These are phyloP conservation scores for Penicillium capsulatum DNA, from an alignment of 2,329 filamentous ascomycete species.

Conservation along the genomic window DNA sequence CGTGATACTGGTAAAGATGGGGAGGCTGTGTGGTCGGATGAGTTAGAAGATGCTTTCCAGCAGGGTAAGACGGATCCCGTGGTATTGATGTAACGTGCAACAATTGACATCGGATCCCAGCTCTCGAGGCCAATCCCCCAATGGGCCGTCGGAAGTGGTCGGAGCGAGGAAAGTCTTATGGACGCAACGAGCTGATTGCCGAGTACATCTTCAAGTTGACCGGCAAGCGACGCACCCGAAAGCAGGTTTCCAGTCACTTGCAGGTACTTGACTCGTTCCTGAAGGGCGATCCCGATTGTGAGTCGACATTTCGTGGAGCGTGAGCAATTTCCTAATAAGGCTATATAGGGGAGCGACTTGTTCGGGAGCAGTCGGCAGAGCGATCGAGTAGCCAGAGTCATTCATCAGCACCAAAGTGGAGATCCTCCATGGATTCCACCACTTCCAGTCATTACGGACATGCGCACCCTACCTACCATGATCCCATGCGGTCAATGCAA, in stretches of 20 bases:
- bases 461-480: conserved; percentile 27
- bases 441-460: conserved; percentile 30
- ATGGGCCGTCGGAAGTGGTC: conserved; percentile 56
- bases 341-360: conserved; percentile 36
- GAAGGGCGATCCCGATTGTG: conserved; percentile 51
- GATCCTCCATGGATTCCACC: conserved; percentile 31
- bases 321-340: conserved; percentile 1
- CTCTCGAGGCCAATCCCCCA: conserved; percentile 53
- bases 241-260: conserved; percentile 62
- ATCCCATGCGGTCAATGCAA: conserved; percentile 31
- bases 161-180: conserved; percentile 51
- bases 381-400: conserved; percentile 33
- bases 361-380: conserved; percentile 34
- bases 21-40: conserved; percentile 45
- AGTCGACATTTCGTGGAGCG: conserved; percentile 22
- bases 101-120: conserved; percentile 26
- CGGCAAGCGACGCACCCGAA: conserved; percentile 51
- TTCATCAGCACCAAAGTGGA: conserved; percentile 31
- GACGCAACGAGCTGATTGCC: conserved; percentile 60
- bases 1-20: conserved; percentile 43
- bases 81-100: neutral
- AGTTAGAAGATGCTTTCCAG: conserved; percentile 47
- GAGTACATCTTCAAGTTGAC: conserved; percentile 55
- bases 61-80: conserved; percentile 35
- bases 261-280: conserved; percentile 59